Evolutionary conservation across 2,329 filamentous ascomycete species (phyloP).

Genomic region (Ophiostoma himal-ulmi): DNA sequence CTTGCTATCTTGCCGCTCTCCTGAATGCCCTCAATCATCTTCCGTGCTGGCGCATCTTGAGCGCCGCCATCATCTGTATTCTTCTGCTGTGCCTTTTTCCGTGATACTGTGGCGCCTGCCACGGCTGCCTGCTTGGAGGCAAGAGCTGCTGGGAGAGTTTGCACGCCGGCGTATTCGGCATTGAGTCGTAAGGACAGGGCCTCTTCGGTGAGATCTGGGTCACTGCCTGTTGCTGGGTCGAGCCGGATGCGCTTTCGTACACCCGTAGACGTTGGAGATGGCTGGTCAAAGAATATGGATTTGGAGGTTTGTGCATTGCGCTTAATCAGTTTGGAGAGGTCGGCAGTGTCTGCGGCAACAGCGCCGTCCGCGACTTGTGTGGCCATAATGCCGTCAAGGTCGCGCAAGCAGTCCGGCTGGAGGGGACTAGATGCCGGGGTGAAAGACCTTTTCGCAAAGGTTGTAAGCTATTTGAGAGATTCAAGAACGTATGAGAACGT

Average conservation of each 20-base stretch:
- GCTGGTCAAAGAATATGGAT: conserved; percentile 35
- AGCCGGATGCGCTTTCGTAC: conserved; percentile 34
- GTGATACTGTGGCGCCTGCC: conserved; percentile 47
- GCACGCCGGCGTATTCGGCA: conserved; percentile 71
- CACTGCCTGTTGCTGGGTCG: conserved; percentile 35
- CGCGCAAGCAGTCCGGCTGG: not conserved
- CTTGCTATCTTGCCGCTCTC: conserved; percentile 33
- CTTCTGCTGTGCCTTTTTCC: conserved; percentile 43
- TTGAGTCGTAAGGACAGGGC: conserved; percentile 54
- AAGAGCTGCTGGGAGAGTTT: conserved; percentile 69
- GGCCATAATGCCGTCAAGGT: conserved; percentile 28
- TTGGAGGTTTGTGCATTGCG: conserved; percentile 40
- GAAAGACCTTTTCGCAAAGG: not conserved
- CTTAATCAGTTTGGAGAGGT: conserved; percentile 37
- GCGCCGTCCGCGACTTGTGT: conserved; percentile 30
- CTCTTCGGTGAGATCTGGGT: conserved; percentile 38
- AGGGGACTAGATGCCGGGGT: not conserved
- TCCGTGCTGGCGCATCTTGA: conserved; percentile 48
- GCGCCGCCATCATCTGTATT: conserved; percentile 35
- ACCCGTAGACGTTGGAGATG: not conserved
- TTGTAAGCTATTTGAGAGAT: not conserved
- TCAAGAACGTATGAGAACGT: not conserved
- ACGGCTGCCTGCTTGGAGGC: conserved; percentile 70
- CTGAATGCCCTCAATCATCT: conserved; percentile 61
- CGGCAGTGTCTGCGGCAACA: conserved; percentile 25